Conservation (phyloP, 2,329 filamentous ascomycete genomes). For the Ilyonectria sp. region DNA sequence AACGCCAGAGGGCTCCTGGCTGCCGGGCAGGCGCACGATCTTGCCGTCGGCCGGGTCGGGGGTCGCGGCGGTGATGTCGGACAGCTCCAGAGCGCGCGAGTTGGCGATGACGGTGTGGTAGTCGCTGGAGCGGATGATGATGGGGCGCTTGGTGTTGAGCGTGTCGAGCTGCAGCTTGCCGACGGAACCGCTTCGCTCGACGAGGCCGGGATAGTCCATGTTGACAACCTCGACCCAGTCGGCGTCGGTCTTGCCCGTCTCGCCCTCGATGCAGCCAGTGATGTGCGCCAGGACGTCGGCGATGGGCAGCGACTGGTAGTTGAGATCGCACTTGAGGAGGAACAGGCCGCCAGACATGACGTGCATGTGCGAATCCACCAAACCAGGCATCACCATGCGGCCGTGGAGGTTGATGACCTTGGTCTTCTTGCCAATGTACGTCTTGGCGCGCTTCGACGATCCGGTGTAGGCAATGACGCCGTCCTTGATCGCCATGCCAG, state of each 20-base stretch:
- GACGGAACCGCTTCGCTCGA: slow-evolving; percentile 39
- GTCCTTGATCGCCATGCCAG: slow-evolving; percentile 40
- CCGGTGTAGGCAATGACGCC: slow-evolving; percentile 45
- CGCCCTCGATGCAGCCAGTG: slow-evolving; percentile 43
- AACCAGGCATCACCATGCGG: slow-evolving; percentile 50
- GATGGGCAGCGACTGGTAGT: slow-evolving; percentile 45
- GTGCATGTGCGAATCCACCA: slow-evolving; percentile 50
- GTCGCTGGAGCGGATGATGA: slow-evolving; percentile 45
- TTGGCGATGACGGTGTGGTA: slow-evolving; percentile 46
- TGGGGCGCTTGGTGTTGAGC: slow-evolving; percentile 41
- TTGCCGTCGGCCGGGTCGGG: slow-evolving; percentile 42
- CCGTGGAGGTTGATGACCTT: slow-evolving; percentile 46
- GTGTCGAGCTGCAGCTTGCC: slow-evolving; percentile 41
- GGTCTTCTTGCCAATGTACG: slow-evolving; percentile 45
- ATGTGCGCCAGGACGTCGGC: slow-evolving; percentile 39
- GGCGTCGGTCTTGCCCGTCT: slow-evolving; percentile 38
- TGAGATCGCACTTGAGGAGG: slow-evolving; percentile 48
- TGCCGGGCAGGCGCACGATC: slow-evolving; percentile 44
- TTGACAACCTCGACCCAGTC: slow-evolving; percentile 49
- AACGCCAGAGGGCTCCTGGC: slow-evolving; percentile 45
- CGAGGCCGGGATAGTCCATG: slow-evolving; percentile 44
- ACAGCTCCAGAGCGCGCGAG: slow-evolving; percentile 42
- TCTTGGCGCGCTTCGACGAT: slow-evolving; percentile 32
- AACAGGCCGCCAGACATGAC: slow-evolving; percentile 41
- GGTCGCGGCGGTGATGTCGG: slow-evolving; percentile 40